These are phyloP conservation scores for Peniophora sp. DNA, from an alignment of 1,284 basidiomycete genomes.

Conservation along the genomic window DNA sequence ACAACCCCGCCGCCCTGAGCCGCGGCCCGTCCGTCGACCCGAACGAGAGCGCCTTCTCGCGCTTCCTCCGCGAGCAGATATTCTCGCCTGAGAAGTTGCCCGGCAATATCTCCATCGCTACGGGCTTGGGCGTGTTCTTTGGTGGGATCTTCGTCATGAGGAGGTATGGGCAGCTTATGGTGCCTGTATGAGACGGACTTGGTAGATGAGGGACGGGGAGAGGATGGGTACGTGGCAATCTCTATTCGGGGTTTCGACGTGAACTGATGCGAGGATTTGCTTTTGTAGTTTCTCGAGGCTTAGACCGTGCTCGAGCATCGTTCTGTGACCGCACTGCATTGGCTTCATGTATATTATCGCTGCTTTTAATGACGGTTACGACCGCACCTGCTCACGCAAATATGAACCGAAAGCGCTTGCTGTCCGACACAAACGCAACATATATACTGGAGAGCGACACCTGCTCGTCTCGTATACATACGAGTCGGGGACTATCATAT, in stretches of 20 bases:
- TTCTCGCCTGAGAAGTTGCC: conserved; percentile 62
- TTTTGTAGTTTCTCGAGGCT: too few species aligned
- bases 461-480: too few species aligned
- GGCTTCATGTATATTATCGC: too few species aligned
- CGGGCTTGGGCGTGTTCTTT: conserved; percentile 55
- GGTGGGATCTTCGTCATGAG: conserved; percentile 58
- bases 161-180: conserved; percentile 68
- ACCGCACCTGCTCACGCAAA: too few species aligned
- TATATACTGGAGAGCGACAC: too few species aligned
- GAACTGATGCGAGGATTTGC: too few species aligned
- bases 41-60: conserved; percentile 50
- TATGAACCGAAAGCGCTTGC: too few species aligned
- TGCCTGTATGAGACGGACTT: conserved; percentile 41
- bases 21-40: conserved; percentile 36
- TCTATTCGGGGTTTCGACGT: neutral
- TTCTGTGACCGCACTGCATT: too few species aligned
- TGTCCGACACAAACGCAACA: too few species aligned
- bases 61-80: conserved; percentile 59
- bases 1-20: conserved; percentile 31
- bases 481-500: too few species aligned
- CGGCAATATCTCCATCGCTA: conserved; percentile 63
- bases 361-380: too few species aligned
- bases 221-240: neutral
- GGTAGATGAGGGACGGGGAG: neutral
- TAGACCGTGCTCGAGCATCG: too few species aligned